Evolutionary conservation across 805 yeast genomes (phyloP), one percentile per base, ranked within the genome.

Genomic region (Cephaloascus albidus): DNA sequence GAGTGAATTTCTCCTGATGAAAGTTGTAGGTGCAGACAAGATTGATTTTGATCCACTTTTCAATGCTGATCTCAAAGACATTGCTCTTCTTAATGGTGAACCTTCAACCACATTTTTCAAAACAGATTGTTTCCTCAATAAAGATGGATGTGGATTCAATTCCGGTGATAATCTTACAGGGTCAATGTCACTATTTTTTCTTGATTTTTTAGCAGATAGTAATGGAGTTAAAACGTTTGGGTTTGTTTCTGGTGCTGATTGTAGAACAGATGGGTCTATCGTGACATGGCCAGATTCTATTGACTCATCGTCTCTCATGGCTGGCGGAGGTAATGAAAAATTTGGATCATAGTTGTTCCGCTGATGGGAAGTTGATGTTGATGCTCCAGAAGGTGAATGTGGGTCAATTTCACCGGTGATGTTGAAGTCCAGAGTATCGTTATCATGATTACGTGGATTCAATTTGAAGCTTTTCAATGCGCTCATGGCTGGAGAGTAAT

Each of bases 291-390:
- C 28, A 23, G 6, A 8, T 8, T 23, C 28, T 23, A 12, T 23
- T 6, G 28, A 23, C 6, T 15, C 33, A n/a, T n/a, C 16, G 14
- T 31, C 33, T 26, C 14, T 14, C 18, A 31, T 31, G 10, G 33
- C 53, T 20, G 61, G 60, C 10, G 56, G 58, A 4, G 56, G 62
- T 35, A 53, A 46, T 33, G 43, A 43, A 36, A 49, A 31, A 16
- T 14, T 15, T 8, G 33, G 18, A 31, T 31, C 33, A 31, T 23
- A 23, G 12, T 23, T 23, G 28, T 6, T 23, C 6, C 12, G 6
- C 12, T 23, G 28, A 23, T 12, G 28, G 28, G 28, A 23, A 6
- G 28, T 23, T 6, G 28, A 23, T 8, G 28, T 23, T 8, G 28
- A 23, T 23, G 12, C 12, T 6, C 28, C 28, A 23, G 28, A 23